These are phyloP conservation scores for Blastobotrys indianensis DNA, from an alignment of 1,139 yeast genomes.

Conservation along the genomic window DNA sequence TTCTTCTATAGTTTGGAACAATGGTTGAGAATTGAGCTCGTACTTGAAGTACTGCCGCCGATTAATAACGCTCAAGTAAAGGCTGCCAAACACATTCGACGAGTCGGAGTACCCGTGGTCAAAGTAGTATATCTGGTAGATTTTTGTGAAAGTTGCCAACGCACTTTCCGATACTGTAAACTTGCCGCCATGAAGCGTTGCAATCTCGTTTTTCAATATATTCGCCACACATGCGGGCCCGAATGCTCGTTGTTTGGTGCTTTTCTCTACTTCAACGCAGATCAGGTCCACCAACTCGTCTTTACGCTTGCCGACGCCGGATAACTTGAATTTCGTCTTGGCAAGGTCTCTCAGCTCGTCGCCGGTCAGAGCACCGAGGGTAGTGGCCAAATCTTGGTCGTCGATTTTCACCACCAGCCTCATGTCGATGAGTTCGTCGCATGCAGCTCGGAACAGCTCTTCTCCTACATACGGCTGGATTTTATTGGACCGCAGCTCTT, in stretches of 20 bases:
- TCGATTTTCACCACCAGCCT: constrained; percentile 6
- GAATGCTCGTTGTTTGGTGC: constrained; percentile 4
- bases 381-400: constrained; percentile 8
- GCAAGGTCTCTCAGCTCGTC: constrained; percentile 3
- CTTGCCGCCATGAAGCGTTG: constrained; percentile 11
- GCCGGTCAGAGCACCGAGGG: constrained; percentile 7
- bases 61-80: constrained; percentile 10
- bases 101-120: constrained; percentile 9
- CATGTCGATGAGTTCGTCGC: constrained; percentile 3
- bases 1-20: constrained; percentile 16
- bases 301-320: not conserved
- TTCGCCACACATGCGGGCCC: constrained; percentile 1
- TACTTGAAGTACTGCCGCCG: constrained; percentile 15
- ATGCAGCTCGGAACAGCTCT: constrained; percentile 6
- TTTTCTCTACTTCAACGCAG: not conserved
- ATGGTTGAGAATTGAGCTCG: constrained; percentile 1
- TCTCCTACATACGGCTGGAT: constrained; percentile 9
- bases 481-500: constrained; percentile 8
- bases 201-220: constrained; percentile 2
- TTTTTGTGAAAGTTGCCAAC: constrained; percentile 3
- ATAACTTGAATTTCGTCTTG: not conserved
- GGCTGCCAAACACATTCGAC: not conserved
- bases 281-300: constrained; percentile 4
- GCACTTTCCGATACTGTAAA: constrained; percentile 4
- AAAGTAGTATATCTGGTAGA: constrained; percentile 11